Percentiles rank a stretch among this genome's conserved stretches.
Conservation (phyloP, 495 filamentous ascomycete species). For the Haplographium delicatum region DNA sequence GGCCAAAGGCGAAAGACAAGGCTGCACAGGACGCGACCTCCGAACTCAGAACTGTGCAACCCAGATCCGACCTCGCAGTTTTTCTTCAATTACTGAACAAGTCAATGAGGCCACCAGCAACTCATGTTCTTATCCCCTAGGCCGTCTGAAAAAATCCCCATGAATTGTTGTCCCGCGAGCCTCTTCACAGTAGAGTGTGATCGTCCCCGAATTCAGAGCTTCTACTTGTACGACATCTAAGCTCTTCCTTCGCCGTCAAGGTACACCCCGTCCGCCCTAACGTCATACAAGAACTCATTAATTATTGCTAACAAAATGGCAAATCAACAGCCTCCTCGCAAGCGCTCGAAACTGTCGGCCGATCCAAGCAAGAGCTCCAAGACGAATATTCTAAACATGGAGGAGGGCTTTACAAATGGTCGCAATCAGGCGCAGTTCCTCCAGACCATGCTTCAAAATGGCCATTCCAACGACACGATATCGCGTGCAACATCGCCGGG, state of each 20-base stretch:
- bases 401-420: conserved; percentile 22
- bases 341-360: conserved; percentile 4
- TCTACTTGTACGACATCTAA: not conserved
- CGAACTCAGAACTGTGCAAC: not conserved
- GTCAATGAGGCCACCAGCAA: conserved; percentile 13
- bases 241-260: not conserved
- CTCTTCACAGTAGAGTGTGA: not conserved
- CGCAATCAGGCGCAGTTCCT: conserved; percentile 20
- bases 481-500: conserved; percentile 28
- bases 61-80: conserved; percentile 8
- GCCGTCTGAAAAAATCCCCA: conserved; percentile 3
- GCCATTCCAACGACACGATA: conserved; percentile 16
- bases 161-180: not conserved
- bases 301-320: conserved; percentile 2
- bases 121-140: not conserved
- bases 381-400: conserved; percentile 14
- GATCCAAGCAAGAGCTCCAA: not conserved
- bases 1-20: not conserved
- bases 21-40: conserved; percentile 1
- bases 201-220: not conserved
- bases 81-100: conserved; percentile 1
- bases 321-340: conserved; percentile 3
- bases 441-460: conserved; percentile 19
- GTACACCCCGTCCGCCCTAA: not conserved
- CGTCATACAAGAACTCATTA: conserved; percentile 4